Conservation (phyloP, 345 rosid species). For the Pugionium cornutum region DNA sequence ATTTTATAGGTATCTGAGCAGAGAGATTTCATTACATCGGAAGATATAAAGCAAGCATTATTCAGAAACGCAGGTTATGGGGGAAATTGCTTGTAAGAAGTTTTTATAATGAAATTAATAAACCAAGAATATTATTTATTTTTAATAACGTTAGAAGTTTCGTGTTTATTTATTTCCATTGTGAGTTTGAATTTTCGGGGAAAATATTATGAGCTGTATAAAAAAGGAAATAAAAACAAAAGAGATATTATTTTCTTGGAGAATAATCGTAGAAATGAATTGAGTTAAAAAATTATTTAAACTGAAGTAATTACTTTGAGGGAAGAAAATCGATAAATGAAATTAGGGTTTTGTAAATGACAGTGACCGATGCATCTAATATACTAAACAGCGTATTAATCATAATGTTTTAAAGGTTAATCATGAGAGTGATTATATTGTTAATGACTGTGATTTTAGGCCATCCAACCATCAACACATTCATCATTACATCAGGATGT, state of each 20-base stretch:
- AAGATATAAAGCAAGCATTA: constrained; percentile 88
- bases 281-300: no score
- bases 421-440: constrained; percentile 26
- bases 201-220: constrained; percentile 31
- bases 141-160: constrained; percentile 22
- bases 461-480: constrained; percentile 20
- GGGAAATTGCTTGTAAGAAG: constrained; percentile 67
- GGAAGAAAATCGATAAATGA: constrained; percentile 17
- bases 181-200: constrained; percentile 18
- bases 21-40: constrained; percentile 51
- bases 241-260: constrained; percentile 12
- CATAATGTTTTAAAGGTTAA: constrained; percentile 28
- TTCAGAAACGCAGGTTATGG: constrained; percentile 92
- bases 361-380: constrained; percentile 18
- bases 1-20: constrained; percentile 54
- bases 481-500: constrained; percentile 19
- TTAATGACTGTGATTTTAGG: background rate
- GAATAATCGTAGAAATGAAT: background rate
- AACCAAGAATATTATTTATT: constrained; percentile 17
- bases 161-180: constrained; percentile 17
- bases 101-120: constrained; percentile 11
- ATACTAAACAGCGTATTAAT: constrained; percentile 10
- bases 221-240: background rate
- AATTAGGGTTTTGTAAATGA: constrained; percentile 30
- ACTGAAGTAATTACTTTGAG: background rate